Percentiles rank a stretch among this genome's conserved stretches.
Evolutionary conservation across 257 asterid genomes (phyloP).

Genomic region (Rhazya stricta): DNA sequence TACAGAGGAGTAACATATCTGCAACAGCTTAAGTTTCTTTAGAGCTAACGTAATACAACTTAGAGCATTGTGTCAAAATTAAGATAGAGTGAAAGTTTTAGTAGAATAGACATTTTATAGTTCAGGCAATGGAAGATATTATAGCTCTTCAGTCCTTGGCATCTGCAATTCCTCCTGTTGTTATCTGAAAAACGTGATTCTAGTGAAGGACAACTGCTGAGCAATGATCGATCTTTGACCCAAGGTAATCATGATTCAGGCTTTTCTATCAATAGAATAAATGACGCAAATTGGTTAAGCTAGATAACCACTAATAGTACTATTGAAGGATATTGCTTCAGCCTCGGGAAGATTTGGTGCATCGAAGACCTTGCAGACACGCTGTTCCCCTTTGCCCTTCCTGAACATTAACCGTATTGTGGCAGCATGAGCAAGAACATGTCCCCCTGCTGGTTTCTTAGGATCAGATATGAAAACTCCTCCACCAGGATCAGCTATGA

Average conservation of each 20-base stretch:
- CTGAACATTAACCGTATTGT: constrained; percentile 95
- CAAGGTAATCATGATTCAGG: neutral
- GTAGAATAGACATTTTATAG: neutral
- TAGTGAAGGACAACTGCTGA: constrained; percentile 37
- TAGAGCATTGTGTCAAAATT: neutral
- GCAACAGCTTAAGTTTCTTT: neutral
- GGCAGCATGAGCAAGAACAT: constrained; percentile 96
- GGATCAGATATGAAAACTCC: constrained; percentile 97
- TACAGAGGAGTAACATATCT: neutral
- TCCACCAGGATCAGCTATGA: constrained; percentile 98
- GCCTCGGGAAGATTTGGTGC: constrained; percentile 99
- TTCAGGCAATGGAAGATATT: constrained; percentile 1
- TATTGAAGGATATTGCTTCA: constrained; percentile 89
- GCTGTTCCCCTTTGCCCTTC: constrained; percentile 99
- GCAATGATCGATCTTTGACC: neutral
- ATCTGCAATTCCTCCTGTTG: constrained; percentile 97
- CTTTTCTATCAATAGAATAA: neutral
- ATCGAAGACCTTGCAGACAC: constrained; percentile 96
- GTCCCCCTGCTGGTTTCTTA: constrained; percentile 98
- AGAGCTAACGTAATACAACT: neutral
- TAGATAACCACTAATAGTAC: neutral
- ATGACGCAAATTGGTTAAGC: no score
- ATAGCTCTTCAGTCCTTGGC: constrained; percentile 61
- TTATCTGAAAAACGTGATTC: constrained; percentile 76
- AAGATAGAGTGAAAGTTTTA: neutral